A percentile compares a stretch with the other conserved stretches of the same genome.
These are phyloP conservation scores for Ettlia oleoabundans DNA, from an alignment of 139 green algal genomes.

Conservation along the genomic window DNA sequence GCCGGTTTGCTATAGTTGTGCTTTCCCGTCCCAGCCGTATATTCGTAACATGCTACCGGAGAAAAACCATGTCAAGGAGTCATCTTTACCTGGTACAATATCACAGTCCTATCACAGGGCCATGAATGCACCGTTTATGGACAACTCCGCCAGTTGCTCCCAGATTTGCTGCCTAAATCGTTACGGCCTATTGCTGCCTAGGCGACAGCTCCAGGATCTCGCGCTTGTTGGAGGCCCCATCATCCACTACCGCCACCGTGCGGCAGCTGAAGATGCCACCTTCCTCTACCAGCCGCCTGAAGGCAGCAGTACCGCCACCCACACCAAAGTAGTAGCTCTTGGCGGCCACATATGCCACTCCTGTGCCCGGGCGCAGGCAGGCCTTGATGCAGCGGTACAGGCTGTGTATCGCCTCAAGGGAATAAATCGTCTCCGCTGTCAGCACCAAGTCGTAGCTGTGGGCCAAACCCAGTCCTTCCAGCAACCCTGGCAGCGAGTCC, in stretches of 20 bases:
- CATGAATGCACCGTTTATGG: too few relatives aligned
- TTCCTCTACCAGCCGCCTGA: slow-evolving; percentile 60
- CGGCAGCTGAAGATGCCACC: slow-evolving; percentile 24
- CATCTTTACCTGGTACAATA: too few relatives aligned
- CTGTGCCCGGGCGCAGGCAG: slow-evolving; percentile 19
- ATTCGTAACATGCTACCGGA: too few relatives aligned
- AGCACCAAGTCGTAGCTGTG: slow-evolving; percentile 83
- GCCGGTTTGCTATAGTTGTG: too few relatives aligned
- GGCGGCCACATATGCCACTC: slow-evolving; percentile 74
- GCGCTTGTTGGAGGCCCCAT: slow-evolving; percentile 43
- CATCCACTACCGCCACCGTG: slow-evolving; percentile 26
- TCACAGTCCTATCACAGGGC: too few relatives aligned
- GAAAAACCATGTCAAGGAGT: too few relatives aligned
- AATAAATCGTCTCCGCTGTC: slow-evolving; percentile 88
- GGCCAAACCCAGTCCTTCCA: slow-evolving; percentile 43
- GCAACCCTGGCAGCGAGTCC: slow-evolving; percentile 45
- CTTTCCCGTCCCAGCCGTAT: too few relatives aligned
- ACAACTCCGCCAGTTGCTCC: too few relatives aligned
- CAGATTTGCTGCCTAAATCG: too few relatives aligned
- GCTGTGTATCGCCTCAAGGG: slow-evolving; percentile 49
- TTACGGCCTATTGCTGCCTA: neutral
- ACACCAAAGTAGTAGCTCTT: slow-evolving; percentile 99
- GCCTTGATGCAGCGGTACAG: slow-evolving; percentile 73
- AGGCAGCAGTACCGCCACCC: slow-evolving; percentile 81
- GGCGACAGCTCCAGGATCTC: slow-evolving; percentile 37